These are phyloP conservation scores for Erythrophleum ivorense DNA, from an alignment of 331 rosid genomes.

Conservation along the genomic window DNA sequence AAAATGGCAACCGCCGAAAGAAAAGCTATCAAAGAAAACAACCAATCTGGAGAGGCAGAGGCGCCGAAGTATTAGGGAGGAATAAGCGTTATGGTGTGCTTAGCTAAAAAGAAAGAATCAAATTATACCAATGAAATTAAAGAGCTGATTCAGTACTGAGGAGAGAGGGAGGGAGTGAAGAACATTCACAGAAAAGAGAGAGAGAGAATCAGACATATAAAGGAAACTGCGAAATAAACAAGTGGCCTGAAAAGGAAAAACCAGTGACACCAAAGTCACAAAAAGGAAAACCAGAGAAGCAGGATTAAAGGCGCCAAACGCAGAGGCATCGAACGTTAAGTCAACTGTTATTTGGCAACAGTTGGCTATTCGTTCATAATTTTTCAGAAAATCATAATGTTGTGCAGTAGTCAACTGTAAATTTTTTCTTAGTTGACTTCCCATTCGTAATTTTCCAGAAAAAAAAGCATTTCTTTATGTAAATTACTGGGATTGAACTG, in stretches of 20 bases:
- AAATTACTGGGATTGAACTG: no score
- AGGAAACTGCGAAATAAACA: background rate
- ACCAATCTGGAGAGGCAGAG: background rate
- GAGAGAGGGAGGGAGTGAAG: constrained; percentile 1
- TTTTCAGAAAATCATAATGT: no score
- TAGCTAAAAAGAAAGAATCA: background rate
- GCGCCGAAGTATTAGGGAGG: background rate
- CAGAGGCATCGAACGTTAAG: no score
- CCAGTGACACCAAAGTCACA: background rate
- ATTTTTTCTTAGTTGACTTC: no score
- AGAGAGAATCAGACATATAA: background rate
- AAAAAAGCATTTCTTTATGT: no score
- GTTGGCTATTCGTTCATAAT: no score
- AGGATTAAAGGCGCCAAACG: background rate
- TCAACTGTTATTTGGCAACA: no score
- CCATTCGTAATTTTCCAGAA: no score
- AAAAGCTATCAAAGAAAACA: background rate
- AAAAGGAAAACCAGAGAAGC: background rate
- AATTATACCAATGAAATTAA: background rate
- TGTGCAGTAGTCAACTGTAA: no score
- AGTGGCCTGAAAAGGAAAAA: background rate
- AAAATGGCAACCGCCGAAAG: background rate
- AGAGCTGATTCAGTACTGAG: background rate
- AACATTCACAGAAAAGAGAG: background rate
- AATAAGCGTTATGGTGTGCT: no score